Conservation (phyloP, 2,329 filamentous ascomycete species). For the Pseudogymnoascus sp. region DNA sequence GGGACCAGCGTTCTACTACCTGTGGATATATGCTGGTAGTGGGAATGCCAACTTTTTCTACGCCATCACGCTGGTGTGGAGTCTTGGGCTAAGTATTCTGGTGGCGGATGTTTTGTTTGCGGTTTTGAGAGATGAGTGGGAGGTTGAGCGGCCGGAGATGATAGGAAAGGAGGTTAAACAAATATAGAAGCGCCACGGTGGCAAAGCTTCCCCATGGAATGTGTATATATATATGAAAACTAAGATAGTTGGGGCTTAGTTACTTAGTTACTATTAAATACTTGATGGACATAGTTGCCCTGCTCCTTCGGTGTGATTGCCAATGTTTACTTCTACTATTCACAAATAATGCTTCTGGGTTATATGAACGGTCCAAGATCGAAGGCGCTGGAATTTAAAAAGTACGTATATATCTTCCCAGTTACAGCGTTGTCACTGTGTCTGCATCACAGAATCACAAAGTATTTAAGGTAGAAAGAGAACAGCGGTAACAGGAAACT, state of each 20-base stretch:
- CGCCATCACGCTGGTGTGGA: constrained; percentile 98
- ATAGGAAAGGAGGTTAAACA: constrained; percentile 68
- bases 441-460: too few relatives aligned
- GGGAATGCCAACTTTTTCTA: constrained; percentile 99
- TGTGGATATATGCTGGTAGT: constrained; percentile 97
- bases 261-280: background rate
- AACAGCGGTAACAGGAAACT: too few relatives aligned
- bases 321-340: too few relatives aligned
- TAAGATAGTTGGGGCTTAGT: background rate
- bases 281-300: background rate
- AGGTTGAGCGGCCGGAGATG: constrained; percentile 84
- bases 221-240: background rate
- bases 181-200: constrained; percentile 20
- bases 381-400: too few relatives aligned
- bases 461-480: too few relatives aligned
- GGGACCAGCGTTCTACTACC: constrained; percentile 89
- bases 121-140: constrained; percentile 85
- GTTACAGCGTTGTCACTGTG: too few relatives aligned
- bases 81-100: constrained; percentile 76
- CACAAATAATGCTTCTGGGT: too few relatives aligned
- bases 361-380: too few relatives aligned
- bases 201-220: background rate
- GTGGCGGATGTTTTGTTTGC: constrained; percentile 86
- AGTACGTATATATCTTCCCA: too few relatives aligned
- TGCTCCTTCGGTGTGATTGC: background rate